phyloP scores from a whole-genome alignment of 768 basidiomycete species.

The Boletus barrowsii region DNA sequence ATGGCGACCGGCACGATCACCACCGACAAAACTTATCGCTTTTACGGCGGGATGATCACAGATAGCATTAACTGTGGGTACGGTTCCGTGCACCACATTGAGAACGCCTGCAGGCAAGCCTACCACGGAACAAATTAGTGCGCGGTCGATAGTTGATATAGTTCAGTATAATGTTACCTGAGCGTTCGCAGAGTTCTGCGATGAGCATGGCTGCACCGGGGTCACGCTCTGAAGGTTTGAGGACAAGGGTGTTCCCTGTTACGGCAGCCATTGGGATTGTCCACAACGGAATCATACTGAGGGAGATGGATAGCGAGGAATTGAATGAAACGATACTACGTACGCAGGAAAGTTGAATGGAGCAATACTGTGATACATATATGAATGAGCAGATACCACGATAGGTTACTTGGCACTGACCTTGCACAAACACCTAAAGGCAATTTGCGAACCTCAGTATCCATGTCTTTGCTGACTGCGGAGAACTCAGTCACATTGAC shows the following conservation, averaged over 20 bases:
- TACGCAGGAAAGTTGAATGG: slow-evolving; percentile 93
- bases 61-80: slow-evolving; percentile 88
- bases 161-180: slow-evolving; percentile 41
- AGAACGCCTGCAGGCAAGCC: slow-evolving; percentile 86
- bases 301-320: not conserved
- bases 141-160: not conserved
- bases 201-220: slow-evolving; percentile 98
- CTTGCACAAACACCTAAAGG: slow-evolving; percentile 87
- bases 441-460: slow-evolving; percentile 79
- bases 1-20: slow-evolving; percentile 88
- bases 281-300: slow-evolving; percentile 95
- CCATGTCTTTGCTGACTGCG: slow-evolving; percentile 92
- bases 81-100: slow-evolving; percentile 88
- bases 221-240: slow-evolving; percentile 96
- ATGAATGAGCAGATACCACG: not conserved
- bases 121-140: slow-evolving; percentile 21
- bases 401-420: slow-evolving; percentile 24
- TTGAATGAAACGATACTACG: slow-evolving; percentile 22
- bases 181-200: slow-evolving; percentile 87
- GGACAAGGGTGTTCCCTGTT: slow-evolving; percentile 89
- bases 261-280: slow-evolving; percentile 85
- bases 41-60: slow-evolving; percentile 90
- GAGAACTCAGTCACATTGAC: slow-evolving; percentile 14
- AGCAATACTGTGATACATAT: slow-evolving; percentile 48
- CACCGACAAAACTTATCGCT: slow-evolving; percentile 96